phyloP scores from a whole-genome alignment of 495 filamentous ascomycete species.

The Podospora pseudopauciseta region DNA sequence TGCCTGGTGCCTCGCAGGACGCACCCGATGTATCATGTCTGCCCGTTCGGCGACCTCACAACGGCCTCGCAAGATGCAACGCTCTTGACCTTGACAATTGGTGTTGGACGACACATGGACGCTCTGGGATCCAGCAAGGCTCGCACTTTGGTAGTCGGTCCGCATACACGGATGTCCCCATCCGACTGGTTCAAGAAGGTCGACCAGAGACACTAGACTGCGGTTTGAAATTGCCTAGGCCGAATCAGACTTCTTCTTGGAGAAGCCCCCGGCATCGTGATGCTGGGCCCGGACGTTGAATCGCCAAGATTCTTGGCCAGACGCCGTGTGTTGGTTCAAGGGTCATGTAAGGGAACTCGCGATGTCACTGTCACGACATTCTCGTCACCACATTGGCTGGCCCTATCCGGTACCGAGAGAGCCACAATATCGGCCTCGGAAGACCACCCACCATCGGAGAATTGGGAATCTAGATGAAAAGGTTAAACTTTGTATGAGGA shows the following conservation, averaged over 20 bases:
- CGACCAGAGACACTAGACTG: background rate
- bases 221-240: conserved; percentile 11
- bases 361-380: background rate
- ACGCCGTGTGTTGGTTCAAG: conserved; percentile 4
- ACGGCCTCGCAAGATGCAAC: too few relatives aligned
- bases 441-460: conserved; percentile 9
- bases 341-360: background rate
- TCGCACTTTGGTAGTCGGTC: background rate
- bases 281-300: conserved; percentile 4
- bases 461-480: conserved; percentile 3
- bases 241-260: background rate
- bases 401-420: conserved; percentile 3
- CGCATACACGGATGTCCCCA: conserved; percentile 1
- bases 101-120: background rate
- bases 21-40: background rate
- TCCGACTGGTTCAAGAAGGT: background rate
- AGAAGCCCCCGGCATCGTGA: background rate
- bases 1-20: background rate
- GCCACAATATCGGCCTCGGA: conserved; percentile 5
- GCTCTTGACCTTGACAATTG: too few relatives aligned
- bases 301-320: conserved; percentile 12
- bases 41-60: background rate
- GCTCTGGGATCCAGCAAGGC: background rate
- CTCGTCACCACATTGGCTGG: background rate
- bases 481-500: background rate